Conservation (phyloP, 192 early-diverging fungal species). For the Coemansia sp. region DNA sequence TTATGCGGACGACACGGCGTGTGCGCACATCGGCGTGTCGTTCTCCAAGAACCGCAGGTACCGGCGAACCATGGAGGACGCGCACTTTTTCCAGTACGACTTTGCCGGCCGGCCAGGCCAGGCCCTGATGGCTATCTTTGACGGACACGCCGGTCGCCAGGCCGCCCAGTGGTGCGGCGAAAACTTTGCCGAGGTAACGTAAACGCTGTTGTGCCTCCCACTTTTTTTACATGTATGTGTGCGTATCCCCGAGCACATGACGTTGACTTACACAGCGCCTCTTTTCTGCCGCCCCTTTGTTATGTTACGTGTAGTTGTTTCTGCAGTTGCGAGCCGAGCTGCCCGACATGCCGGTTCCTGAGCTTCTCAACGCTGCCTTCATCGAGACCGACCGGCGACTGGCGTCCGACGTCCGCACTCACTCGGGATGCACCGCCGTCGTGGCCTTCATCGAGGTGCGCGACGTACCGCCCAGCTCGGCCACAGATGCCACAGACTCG, state of each 20-base stretch:
- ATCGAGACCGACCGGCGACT: constrained; percentile 77
- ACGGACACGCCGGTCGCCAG: constrained; percentile 94
- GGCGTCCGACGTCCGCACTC: constrained; percentile 69
- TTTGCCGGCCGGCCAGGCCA: constrained; percentile 76
- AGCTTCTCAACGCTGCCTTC: constrained; percentile 81
- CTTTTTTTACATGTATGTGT: too few species aligned
- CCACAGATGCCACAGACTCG: constrained; percentile 1
- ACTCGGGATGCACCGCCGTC: constrained; percentile 90
- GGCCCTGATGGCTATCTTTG: constrained; percentile 93
- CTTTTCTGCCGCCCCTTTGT: too few species aligned
- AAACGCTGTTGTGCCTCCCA: too few species aligned
- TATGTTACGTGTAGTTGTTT: constrained; percentile 58
- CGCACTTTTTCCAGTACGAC: constrained; percentile 81
- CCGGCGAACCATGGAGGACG: constrained; percentile 97
- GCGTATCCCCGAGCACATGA: too few species aligned
- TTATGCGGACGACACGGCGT: not conserved
- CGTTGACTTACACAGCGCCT: too few species aligned
- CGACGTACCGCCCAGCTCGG: not conserved
- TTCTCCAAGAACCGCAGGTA: constrained; percentile 72
- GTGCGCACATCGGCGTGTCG: constrained; percentile 40
- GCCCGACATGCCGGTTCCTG: constrained; percentile 61
- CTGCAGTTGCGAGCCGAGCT: constrained; percentile 56
- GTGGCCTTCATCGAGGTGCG: constrained; percentile 65
- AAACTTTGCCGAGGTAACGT: constrained; percentile 75
- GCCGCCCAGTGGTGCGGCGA: constrained; percentile 96